Evolutionary conservation across 345 rosid genomes (phyloP).

Genomic region (Punica granatum): DNA sequence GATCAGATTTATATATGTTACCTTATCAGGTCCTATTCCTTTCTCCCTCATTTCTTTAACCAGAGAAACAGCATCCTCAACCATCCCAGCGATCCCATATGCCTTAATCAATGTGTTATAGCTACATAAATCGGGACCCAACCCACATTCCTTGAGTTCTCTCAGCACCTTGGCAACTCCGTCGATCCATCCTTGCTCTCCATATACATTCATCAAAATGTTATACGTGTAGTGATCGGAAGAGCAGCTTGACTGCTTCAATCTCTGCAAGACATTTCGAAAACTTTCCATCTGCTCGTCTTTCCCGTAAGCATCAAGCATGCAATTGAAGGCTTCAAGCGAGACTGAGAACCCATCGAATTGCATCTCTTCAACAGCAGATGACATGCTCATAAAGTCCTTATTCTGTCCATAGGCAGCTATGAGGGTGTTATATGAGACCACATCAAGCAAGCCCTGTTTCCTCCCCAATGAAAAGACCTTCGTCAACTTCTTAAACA

Average conservation of each 20-base stretch:
- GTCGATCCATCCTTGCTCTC: slow-evolving; percentile 74
- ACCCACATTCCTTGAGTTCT: slow-evolving; percentile 57
- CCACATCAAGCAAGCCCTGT: slow-evolving; percentile 62
- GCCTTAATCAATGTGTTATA: slow-evolving; percentile 93
- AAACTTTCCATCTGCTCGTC: slow-evolving; percentile 72
- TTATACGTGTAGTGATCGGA: slow-evolving; percentile 69
- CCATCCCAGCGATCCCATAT: slow-evolving; percentile 89
- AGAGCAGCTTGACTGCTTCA: slow-evolving; percentile 48
- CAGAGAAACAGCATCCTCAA: slow-evolving; percentile 75
- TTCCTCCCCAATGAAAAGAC: slow-evolving; percentile 56
- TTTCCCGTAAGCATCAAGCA: slow-evolving; percentile 84
- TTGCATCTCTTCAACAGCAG: slow-evolving; percentile 62
- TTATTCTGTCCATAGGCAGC: slow-evolving; percentile 64
- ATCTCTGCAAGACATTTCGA: slow-evolving; percentile 53
- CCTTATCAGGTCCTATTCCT: slow-evolving; percentile 66
- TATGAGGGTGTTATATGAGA: slow-evolving; percentile 77
- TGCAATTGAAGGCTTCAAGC: slow-evolving; percentile 81
- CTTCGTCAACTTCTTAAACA: slow-evolving; percentile 54
- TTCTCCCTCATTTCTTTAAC: slow-evolving; percentile 73
- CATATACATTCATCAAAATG: slow-evolving; percentile 84
- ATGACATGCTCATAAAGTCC: slow-evolving; percentile 55
- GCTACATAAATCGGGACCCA: slow-evolving; percentile 74
- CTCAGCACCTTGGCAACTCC: slow-evolving; percentile 53
- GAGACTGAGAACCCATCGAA: slow-evolving; percentile 82
- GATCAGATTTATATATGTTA: slow-evolving; percentile 66